Conservation (phyloP, 1,284 basidiomycete genomes). For the Ganoderma sinense region DNA sequence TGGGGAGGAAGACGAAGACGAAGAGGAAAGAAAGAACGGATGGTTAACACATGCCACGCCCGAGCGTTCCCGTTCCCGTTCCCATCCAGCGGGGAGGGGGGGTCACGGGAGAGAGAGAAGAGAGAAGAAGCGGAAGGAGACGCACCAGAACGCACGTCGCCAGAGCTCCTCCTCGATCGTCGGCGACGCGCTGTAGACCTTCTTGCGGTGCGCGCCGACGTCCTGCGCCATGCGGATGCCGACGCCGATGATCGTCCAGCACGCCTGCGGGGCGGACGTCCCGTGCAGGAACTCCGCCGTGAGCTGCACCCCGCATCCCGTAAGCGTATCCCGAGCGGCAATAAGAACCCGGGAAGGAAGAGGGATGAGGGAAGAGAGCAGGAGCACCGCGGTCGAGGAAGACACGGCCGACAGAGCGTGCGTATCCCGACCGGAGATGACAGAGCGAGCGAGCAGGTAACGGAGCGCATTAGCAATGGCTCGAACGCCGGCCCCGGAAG, state of each 20-base stretch:
- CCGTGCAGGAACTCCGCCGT: constrained; percentile 50
- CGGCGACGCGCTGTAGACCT: constrained; percentile 39
- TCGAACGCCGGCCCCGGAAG: not conserved
- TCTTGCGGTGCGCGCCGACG: constrained; percentile 50
- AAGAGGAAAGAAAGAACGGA: not conserved
- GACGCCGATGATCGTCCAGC: constrained; percentile 60
- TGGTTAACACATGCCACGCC: not conserved
- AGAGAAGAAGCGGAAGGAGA: not conserved
- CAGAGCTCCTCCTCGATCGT: constrained; percentile 58
- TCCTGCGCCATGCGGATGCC: constrained; percentile 61
- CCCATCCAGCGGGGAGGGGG: too few relatives aligned
- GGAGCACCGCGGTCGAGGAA: not conserved
- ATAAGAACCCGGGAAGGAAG: not conserved
- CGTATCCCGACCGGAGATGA: constrained; percentile 1
- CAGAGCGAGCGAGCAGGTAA: not conserved
- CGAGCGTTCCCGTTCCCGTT: too few relatives aligned
- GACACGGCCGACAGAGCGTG: not conserved
- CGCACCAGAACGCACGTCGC: constrained; percentile 79
- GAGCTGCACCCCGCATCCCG: constrained; percentile 35
- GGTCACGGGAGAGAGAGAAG: too few relatives aligned
- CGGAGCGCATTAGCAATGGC: not conserved
- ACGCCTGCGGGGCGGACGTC: constrained; percentile 57
- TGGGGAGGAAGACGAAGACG: not conserved
- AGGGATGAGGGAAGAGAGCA: not conserved
- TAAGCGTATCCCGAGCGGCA: not conserved